Conservation (phyloP, 2,329 filamentous ascomycete genomes). For the Xylaria sp. region DNA sequence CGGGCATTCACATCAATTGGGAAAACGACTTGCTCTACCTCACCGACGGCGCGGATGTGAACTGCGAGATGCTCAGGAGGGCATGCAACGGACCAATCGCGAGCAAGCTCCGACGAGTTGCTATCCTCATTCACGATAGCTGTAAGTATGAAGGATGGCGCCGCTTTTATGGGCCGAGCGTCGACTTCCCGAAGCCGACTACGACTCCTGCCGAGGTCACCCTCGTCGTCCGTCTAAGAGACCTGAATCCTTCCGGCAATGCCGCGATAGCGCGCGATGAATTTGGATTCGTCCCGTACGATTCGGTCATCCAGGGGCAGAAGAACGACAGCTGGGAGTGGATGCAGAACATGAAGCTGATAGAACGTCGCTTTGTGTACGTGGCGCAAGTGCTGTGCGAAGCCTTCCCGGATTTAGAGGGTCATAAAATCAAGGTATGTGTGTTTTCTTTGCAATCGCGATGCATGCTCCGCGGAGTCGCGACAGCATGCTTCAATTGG, state of each 20-base stretch:
- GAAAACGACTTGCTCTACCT: slow-evolving; percentile 35
- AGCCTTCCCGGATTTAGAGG: slow-evolving; percentile 32
- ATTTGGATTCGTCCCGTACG: slow-evolving; percentile 35
- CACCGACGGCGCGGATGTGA: slow-evolving; percentile 31
- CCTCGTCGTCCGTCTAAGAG: slow-evolving; percentile 30
- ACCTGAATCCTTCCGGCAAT: slow-evolving; percentile 3
- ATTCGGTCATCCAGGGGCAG: slow-evolving; percentile 22
- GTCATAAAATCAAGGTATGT: slow-evolving; percentile 33
- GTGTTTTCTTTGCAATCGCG: not conserved
- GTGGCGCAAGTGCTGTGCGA: slow-evolving; percentile 31
- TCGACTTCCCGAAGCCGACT: slow-evolving; percentile 28
- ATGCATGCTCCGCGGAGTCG: not conserved
- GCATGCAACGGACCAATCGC: slow-evolving; percentile 30
- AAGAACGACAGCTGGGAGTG: slow-evolving; percentile 27
- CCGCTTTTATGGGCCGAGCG: slow-evolving; percentile 32
- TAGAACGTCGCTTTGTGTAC: slow-evolving; percentile 34
- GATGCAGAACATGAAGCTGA: slow-evolving; percentile 35
- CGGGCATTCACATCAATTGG: slow-evolving; percentile 36
- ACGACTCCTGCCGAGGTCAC: slow-evolving; percentile 28
- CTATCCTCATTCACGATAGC: slow-evolving; percentile 35
- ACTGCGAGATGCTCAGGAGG: slow-evolving; percentile 31
- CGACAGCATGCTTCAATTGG: slow-evolving; percentile 1
- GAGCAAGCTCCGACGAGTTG: slow-evolving; percentile 30
- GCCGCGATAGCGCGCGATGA: slow-evolving; percentile 26
- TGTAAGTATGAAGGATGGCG: slow-evolving; percentile 31